A percentile compares a stretch with the other conserved stretches of the same genome.
Conservation (phyloP, 1,284 basidiomycete species). For the Sparassis latifolia region DNA sequence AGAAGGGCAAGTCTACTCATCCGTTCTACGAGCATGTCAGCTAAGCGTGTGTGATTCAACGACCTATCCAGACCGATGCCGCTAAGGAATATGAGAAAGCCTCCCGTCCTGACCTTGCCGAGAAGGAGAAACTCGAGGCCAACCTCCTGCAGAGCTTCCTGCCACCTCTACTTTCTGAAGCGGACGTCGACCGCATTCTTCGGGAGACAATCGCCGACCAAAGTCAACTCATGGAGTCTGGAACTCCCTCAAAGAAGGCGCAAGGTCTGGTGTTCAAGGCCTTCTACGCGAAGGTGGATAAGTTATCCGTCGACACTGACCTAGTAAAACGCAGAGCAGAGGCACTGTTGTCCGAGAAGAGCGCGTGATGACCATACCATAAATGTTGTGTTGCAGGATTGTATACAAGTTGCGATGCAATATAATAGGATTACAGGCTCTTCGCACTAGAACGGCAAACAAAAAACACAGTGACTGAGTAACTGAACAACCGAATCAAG, state of each 20-base stretch:
- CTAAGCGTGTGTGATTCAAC: conserved; percentile 3
- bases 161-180: conserved; percentile 49
- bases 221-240: conserved; percentile 18
- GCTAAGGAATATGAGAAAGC: conserved; percentile 48
- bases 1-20: too few species aligned
- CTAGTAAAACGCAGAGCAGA: conserved; percentile 48
- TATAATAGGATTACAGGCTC: too few species aligned
- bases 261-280: conserved; percentile 49
- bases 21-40: conserved; percentile 45
- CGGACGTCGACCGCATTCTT: conserved; percentile 48
- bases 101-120: conserved; percentile 57
- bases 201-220: conserved; percentile 31
- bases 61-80: conserved; percentile 44
- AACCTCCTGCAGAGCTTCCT: conserved; percentile 48
- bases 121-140: conserved; percentile 54
- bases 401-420: too few species aligned
- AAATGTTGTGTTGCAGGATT: too few species aligned
- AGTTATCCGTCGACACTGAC: conserved; percentile 46
- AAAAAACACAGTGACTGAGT: too few species aligned
- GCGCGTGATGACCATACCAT: background rate
- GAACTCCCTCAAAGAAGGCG: conserved; percentile 27
- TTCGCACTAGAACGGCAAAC: too few species aligned
- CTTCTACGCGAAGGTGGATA: conserved; percentile 58
- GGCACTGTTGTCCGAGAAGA: conserved; percentile 28
- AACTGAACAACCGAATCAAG: too few species aligned